These are phyloP conservation scores for Plantago ovata DNA, from an alignment of 257 asterid species.

Conservation along the genomic window DNA sequence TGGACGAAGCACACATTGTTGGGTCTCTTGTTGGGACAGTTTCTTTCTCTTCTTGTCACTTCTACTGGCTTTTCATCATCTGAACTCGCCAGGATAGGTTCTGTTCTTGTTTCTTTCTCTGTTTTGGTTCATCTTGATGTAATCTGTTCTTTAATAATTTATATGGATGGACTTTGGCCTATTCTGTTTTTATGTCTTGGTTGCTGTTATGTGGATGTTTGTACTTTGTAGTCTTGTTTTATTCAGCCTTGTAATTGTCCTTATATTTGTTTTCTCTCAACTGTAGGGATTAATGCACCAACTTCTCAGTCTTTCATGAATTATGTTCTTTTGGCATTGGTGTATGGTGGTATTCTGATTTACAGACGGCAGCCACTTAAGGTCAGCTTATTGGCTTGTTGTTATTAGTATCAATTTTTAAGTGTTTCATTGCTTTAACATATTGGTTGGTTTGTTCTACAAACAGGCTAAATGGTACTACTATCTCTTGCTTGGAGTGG, in stretches of 20 bases:
- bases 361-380: conserved; percentile 69
- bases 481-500: conserved; percentile 70
- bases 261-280: conserved; percentile 1
- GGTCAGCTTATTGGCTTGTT: conserved; percentile 42
- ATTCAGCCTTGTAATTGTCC: neutral
- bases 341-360: conserved; percentile 74
- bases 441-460: conserved; percentile 5
- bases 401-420: neutral
- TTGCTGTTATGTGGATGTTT: neutral
- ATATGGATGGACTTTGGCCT: conserved; percentile 5
- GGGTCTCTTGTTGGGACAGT: conserved; percentile 79
- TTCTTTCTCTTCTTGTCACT: conserved; percentile 78
- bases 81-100: conserved; percentile 69
- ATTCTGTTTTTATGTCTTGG: conserved; percentile 1
- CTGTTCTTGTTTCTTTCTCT: neutral
- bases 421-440: conserved; percentile 8
- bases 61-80: conserved; percentile 95
- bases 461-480: conserved; percentile 90
- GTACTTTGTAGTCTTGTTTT: neutral
- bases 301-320: conserved; percentile 95
- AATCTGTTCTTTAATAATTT: conserved; percentile 5
- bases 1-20: conserved; percentile 53
- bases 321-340: conserved; percentile 75
- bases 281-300: conserved; percentile 86
- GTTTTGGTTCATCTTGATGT: neutral